These are phyloP conservation scores for Pseudonitzschia delicatissima DNA, from an alignment of 108 stramenopile species.

Conservation along the genomic window DNA sequence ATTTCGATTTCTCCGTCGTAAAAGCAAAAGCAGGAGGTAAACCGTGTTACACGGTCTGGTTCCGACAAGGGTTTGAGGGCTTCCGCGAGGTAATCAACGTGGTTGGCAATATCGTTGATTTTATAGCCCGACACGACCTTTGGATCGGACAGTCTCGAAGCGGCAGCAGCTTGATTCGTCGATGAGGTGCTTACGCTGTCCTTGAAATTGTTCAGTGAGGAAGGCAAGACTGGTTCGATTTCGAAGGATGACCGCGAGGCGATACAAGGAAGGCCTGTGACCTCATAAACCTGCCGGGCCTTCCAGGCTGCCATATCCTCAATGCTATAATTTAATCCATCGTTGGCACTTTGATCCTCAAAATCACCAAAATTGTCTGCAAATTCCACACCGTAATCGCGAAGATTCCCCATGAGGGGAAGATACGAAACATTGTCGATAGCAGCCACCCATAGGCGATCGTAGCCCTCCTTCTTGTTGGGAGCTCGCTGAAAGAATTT, in stretches of 20 bases:
- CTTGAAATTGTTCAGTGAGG: constrained; percentile 19
- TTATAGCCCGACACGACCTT: constrained; percentile 67
- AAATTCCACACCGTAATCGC: constrained; percentile 81
- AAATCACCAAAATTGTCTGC: constrained; percentile 88
- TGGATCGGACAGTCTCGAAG: constrained; percentile 28
- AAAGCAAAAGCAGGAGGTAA: constrained; percentile 73
- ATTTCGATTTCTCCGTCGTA: constrained; percentile 88
- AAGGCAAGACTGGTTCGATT: constrained; percentile 63
- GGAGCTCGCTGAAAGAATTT: constrained; percentile 65
- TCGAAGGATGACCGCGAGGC: constrained; percentile 78
- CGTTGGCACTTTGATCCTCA: constrained; percentile 55
- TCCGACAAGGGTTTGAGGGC: constrained; percentile 70
- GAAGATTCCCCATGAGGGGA: constrained; percentile 64
- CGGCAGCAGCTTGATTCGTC: constrained; percentile 25
- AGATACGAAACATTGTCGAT: constrained; percentile 70
- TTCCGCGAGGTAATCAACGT: constrained; percentile 74
- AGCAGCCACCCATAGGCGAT: constrained; percentile 75
- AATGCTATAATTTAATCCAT: constrained; percentile 52
- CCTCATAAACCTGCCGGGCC: constrained; percentile 72
- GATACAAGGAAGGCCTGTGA: constrained; percentile 75
- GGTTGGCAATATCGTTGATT: constrained; percentile 78
- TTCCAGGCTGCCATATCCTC: constrained; percentile 85
- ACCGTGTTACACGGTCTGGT: constrained; percentile 73
- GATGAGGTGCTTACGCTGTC: constrained; percentile 25
- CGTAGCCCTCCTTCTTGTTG: constrained; percentile 68